These are phyloP conservation scores for Podaxis sp. DNA, from an alignment of 768 basidiomycete species.

Conservation along the genomic window DNA sequence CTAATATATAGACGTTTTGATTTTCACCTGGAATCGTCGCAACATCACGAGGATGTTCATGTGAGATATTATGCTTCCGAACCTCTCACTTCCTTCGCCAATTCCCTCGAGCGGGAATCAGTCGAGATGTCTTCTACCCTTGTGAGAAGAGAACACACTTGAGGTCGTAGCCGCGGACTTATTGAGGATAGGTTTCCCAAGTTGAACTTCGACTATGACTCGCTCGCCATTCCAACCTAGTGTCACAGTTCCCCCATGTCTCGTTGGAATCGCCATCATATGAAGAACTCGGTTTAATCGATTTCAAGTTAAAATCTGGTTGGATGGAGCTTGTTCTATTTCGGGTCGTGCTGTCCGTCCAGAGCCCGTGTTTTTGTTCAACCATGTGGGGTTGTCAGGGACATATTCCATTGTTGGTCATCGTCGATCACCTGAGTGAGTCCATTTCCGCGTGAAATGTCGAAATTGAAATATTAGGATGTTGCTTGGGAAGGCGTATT, in stretches of 20 bases:
- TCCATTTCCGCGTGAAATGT: not conserved
- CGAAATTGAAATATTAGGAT: too few species aligned
- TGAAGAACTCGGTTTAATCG: not conserved
- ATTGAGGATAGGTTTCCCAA: too few species aligned
- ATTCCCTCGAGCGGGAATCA: not conserved
- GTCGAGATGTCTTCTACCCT: not conserved
- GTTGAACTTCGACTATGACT: too few species aligned
- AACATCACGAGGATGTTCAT: conserved; percentile 1
- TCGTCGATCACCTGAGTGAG: not conserved
- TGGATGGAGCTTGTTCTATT: not conserved
- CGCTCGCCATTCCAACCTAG: too few species aligned
- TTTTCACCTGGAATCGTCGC: conserved; percentile 4
- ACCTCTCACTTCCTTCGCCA: not conserved
- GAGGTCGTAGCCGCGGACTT: not conserved
- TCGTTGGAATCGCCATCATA: not conserved
- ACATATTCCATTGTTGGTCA: not conserved
- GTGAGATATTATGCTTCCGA: not conserved
- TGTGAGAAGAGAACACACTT: not conserved
- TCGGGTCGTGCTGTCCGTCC: not conserved
- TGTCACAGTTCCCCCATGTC: too few species aligned
- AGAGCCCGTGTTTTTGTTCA: conserved; percentile 7
- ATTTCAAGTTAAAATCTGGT: not conserved
- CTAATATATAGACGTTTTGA: not conserved
- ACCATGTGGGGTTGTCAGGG: conserved; percentile 2
- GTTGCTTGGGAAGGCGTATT: too few species aligned